These are phyloP conservation scores for Malassezia sp. DNA, from an alignment of 1,284 basidiomycete species.

Conservation along the genomic window DNA sequence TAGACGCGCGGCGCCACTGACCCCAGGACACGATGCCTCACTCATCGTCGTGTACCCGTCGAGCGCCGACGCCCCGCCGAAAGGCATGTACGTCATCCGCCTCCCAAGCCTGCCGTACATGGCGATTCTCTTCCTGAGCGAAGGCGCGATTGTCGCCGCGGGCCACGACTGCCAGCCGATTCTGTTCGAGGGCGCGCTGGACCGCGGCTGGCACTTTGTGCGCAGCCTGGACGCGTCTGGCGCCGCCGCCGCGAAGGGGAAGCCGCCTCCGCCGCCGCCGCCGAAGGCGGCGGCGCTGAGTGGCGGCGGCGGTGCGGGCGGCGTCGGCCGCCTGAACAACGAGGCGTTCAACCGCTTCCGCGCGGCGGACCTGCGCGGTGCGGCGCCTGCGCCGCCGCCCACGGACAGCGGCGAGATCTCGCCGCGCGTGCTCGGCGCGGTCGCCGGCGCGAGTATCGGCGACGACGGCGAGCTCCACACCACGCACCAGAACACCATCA, in stretches of 20 bases:
- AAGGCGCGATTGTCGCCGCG: conserved; percentile 61
- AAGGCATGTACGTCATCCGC: conserved; percentile 37
- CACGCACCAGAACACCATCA: conserved; percentile 97
- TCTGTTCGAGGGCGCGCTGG: conserved; percentile 44
- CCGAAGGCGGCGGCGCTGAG: conserved; percentile 22
- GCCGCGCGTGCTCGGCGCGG: conserved; percentile 56
- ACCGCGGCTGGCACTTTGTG: conserved; percentile 30
- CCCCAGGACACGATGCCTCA: conserved; percentile 42
- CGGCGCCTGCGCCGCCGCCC: conserved; percentile 43
- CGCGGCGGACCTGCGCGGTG: conserved; percentile 76
- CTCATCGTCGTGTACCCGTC: conserved; percentile 41
- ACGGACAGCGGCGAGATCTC: conserved; percentile 48
- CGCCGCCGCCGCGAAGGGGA: conserved; percentile 32
- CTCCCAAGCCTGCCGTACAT: conserved; percentile 42
- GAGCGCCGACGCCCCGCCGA: conserved; percentile 33
- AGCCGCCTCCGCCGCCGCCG: conserved; percentile 39
- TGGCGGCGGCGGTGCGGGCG: conserved; percentile 43
- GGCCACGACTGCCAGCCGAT: conserved; percentile 97
- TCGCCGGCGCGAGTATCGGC: conserved; percentile 56
- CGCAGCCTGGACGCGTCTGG: conserved; percentile 38
- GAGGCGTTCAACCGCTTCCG: conserved; percentile 93
- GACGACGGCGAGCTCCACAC: conserved; percentile 56
- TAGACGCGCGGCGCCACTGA: no score
- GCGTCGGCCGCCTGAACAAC: conserved; percentile 73
- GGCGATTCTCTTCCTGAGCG: conserved; percentile 61